Percentiles rank a stretch among this genome's conserved stretches.
Conservation (phyloP, 805 yeast species). For the Saitoella complicata region DNA sequence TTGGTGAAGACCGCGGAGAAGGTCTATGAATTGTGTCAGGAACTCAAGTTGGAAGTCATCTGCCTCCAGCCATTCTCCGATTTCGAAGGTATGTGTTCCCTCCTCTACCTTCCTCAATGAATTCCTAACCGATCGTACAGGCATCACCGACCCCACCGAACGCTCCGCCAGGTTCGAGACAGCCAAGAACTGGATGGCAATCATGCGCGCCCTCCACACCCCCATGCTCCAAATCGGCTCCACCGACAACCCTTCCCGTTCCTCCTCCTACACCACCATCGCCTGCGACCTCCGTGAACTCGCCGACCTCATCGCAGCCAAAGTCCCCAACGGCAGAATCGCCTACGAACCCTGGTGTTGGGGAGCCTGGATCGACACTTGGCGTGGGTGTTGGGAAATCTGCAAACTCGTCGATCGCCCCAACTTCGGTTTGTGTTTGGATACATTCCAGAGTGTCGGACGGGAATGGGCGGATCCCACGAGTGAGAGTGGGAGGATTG, state of each 20-base stretch:
- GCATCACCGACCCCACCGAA: not conserved
- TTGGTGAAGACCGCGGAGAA: not conserved
- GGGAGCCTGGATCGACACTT: conserved; percentile 15
- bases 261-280: conserved; percentile 5
- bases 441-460: conserved; percentile 19
- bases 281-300: conserved; percentile 6
- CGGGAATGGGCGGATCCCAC: conserved; percentile 10
- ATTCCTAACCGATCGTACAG: too few species aligned
- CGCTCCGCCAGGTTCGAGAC: conserved; percentile 3
- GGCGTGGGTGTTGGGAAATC: conserved; percentile 13
- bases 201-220: conserved; percentile 5
- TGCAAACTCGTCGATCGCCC: conserved; percentile 14
- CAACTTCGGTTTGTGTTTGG: conserved; percentile 20
- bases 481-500: conserved; percentile 1
- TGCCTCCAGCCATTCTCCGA: conserved; percentile 5
- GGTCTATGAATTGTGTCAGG: conserved; percentile 2
- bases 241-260: not conserved
- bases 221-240: conserved; percentile 9
- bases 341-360: conserved; percentile 20
- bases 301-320: conserved; percentile 7
- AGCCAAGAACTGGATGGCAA: conserved; percentile 6
- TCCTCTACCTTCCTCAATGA: too few species aligned
- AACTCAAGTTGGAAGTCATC: not conserved
- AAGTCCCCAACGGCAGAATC: conserved; percentile 10
- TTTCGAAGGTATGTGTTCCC: too few species aligned